A percentile compares a stretch with the other conserved stretches of the same genome.
Evolutionary conservation across 2,329 filamentous ascomycete genomes (phyloP).

Genomic region (Hypoxylon sp.): DNA sequence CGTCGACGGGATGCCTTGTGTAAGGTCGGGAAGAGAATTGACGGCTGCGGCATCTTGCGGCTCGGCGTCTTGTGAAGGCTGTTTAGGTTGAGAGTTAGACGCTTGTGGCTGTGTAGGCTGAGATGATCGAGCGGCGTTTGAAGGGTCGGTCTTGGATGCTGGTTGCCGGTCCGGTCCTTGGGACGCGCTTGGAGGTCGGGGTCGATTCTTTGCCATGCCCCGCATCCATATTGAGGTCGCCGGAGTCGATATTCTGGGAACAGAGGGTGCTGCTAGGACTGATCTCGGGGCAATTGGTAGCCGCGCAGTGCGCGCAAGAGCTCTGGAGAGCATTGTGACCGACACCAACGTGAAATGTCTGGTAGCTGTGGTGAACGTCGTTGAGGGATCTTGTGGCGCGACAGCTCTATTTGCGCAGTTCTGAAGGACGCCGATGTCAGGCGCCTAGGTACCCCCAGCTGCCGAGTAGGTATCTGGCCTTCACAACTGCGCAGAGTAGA

Average conservation of each 20-base stretch:
- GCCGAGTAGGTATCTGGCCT: conserved; percentile 10
- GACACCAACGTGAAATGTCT: not conserved
- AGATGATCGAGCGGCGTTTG: not conserved
- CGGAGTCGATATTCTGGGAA: conserved; percentile 46
- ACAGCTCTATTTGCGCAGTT: not conserved
- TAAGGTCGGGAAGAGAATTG: conserved; percentile 81
- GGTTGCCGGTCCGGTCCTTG: not conserved
- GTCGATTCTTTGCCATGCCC: conserved; percentile 52
- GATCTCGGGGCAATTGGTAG: conserved; percentile 44
- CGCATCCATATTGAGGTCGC: conserved; percentile 51
- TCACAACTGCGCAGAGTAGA: conserved; percentile 9
- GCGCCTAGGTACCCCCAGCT: not conserved
- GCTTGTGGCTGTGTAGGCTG: conserved; percentile 2
- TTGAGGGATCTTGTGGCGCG: conserved; percentile 1
- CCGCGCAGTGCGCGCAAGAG: conserved; percentile 49
- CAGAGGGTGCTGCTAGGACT: conserved; percentile 33
- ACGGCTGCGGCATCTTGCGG: conserved; percentile 24
- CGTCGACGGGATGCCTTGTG: conserved; percentile 93
- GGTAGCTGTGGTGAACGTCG: not conserved
- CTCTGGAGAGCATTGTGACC: conserved; percentile 50
- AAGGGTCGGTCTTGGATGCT: too few relatives aligned
- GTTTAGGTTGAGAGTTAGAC: conserved; percentile 8
- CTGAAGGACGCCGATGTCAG: conserved; percentile 4
- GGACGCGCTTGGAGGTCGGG: conserved; percentile 26
- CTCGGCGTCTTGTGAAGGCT: conserved; percentile 23